These are phyloP conservation scores for Hamigera avellanea DNA, from an alignment of 495 filamentous ascomycete species.

Conservation along the genomic window DNA sequence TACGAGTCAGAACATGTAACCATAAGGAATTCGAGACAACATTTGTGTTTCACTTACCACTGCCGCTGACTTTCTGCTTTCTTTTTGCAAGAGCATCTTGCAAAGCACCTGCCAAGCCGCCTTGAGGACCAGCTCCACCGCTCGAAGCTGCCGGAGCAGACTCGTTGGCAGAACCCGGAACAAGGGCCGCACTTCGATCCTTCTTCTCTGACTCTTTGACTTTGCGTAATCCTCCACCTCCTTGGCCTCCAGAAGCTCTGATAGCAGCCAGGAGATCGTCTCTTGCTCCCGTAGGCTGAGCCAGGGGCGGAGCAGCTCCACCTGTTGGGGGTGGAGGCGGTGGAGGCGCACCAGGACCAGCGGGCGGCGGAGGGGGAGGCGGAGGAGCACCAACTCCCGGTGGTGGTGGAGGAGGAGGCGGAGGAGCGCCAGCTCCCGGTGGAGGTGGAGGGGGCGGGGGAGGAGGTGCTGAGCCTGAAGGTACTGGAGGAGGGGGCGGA, in stretches of 20 bases:
- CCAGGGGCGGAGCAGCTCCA: slow-evolving; percentile 46
- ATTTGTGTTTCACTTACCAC: slow-evolving; percentile 53
- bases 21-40: not conserved
- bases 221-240: slow-evolving; percentile 61
- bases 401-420: slow-evolving; percentile 25
- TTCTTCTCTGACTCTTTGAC: slow-evolving; percentile 65
- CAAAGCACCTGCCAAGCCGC: slow-evolving; percentile 69
- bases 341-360: slow-evolving; percentile 43
- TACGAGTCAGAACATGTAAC: slow-evolving; percentile 15
- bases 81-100: slow-evolving; percentile 64
- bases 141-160: slow-evolving; percentile 36
- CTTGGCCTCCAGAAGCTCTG: slow-evolving; percentile 60
- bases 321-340: slow-evolving; percentile 59
- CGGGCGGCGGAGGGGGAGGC: slow-evolving; percentile 36
- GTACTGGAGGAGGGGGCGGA: slow-evolving; percentile 11
- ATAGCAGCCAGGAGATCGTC: slow-evolving; percentile 73
- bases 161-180: slow-evolving; percentile 46
- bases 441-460: slow-evolving; percentile 52
- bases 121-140: slow-evolving; percentile 44
- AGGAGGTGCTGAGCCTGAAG: slow-evolving; percentile 12
- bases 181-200: slow-evolving; percentile 64
- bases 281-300: slow-evolving; percentile 38
- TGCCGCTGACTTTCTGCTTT: slow-evolving; percentile 81
- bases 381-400: slow-evolving; percentile 34
- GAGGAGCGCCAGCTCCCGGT: slow-evolving; percentile 15